Evolutionary conservation across 345 rosid species (phyloP).

Genomic region (Lagerstroemia speciosa): DNA sequence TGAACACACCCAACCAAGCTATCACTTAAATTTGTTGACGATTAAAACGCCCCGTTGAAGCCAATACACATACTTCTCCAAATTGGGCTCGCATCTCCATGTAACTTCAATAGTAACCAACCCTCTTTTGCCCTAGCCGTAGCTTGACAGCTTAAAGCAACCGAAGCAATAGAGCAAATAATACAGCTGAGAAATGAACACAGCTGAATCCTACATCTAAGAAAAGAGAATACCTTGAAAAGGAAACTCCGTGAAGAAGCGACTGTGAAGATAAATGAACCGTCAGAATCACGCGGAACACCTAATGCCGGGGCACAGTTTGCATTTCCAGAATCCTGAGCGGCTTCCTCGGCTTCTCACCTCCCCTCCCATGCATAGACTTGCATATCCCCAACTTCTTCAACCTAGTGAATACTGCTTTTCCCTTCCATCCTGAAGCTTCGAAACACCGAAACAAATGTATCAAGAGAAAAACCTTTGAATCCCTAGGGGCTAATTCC

Average conservation of each 20-base stretch:
- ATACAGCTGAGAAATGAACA: not conserved
- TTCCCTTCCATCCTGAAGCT: constrained; percentile 1
- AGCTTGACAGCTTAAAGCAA: not conserved
- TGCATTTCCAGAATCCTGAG: constrained; percentile 37
- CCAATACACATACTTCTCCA: not conserved
- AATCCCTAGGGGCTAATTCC: not conserved
- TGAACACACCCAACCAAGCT: not conserved
- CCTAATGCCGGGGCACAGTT: constrained; percentile 40
- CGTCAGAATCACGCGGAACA: constrained; percentile 21
- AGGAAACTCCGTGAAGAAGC: constrained; percentile 39
- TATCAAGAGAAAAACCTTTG: not conserved
- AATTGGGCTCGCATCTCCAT: not conserved
- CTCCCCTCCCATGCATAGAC: constrained; percentile 28
- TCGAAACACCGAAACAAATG: constrained; percentile 9
- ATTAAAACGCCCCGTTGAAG: not conserved
- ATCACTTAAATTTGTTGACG: not conserved
- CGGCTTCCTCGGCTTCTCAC: constrained; percentile 25
- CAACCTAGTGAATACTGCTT: constrained; percentile 24
- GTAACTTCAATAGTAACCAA: not conserved
- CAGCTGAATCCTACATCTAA: too few species aligned
- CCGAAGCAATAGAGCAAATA: not conserved
- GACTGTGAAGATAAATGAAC: constrained; percentile 32
- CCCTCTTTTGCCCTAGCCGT: not conserved
- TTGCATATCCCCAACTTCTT: constrained; percentile 35
- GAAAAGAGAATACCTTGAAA: constrained; percentile 37